phyloP scores from a whole-genome alignment of 768 basidiomycete genomes.

The Rhizopogon vinicolor region DNA sequence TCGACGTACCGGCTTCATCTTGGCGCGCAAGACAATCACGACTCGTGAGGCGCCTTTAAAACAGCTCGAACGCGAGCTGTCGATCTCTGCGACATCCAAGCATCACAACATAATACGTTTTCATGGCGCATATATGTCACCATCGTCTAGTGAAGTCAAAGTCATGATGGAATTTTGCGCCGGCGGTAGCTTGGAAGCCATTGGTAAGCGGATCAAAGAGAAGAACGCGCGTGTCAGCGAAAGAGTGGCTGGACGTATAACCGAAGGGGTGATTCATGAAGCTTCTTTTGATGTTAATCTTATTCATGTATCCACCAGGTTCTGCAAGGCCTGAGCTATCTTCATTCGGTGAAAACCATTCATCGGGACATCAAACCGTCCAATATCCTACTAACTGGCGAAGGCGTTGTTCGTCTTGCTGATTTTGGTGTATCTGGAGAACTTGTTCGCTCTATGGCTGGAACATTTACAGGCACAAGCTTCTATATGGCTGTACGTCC shows the following conservation, averaged over 20 bases:
- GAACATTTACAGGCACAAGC: slow-evolving; percentile 96
- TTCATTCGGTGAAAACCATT: slow-evolving; percentile 88
- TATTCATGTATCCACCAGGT: slow-evolving; percentile 41
- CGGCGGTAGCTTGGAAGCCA: slow-evolving; percentile 85
- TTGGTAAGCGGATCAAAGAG: slow-evolving; percentile 80
- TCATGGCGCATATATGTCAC: slow-evolving; percentile 88
- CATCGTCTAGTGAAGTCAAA: slow-evolving; percentile 87
- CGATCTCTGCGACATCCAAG: slow-evolving; percentile 79
- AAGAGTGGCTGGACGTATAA: slow-evolving; percentile 84
- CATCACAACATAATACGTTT: slow-evolving; percentile 89
- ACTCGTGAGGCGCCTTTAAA: slow-evolving; percentile 86
- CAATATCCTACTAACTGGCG: slow-evolving; percentile 83
- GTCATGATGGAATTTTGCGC: slow-evolving; percentile 91
- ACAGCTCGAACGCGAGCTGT: slow-evolving; percentile 89
- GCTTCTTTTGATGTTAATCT: background rate
- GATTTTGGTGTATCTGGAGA: slow-evolving; percentile 99
- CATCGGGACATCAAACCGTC: slow-evolving; percentile 96
- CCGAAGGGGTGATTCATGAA: slow-evolving; percentile 72
- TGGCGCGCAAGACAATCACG: slow-evolving; percentile 95
- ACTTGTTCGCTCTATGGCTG: slow-evolving; percentile 84
- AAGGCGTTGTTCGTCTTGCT: slow-evolving; percentile 87
- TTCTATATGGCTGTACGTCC: slow-evolving; percentile 95
- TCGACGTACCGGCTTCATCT: slow-evolving; percentile 68
- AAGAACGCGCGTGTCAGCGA: slow-evolving; percentile 78
- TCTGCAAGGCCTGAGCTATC: slow-evolving; percentile 88